Conservation (phyloP, 257 asterid genomes). For the Solanum infundibuliforme region DNA sequence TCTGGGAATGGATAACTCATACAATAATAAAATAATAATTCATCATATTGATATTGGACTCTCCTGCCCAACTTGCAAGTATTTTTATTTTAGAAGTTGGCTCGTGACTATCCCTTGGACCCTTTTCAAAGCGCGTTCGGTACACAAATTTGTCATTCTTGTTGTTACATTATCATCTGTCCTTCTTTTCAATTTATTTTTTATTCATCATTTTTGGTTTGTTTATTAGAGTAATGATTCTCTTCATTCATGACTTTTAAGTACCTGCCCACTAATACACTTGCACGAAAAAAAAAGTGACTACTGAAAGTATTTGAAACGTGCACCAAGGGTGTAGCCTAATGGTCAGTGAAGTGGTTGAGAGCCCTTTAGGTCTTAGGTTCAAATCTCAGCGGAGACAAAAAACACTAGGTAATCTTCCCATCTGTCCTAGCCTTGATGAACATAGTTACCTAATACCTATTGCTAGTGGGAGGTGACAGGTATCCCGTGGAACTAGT, state of each 20-base stretch:
- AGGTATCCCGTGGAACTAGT: neutral
- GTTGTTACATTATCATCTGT: neutral
- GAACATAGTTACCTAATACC: rapidly evolving
- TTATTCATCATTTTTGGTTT: neutral
- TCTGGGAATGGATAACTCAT: neutral
- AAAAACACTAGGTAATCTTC: neutral
- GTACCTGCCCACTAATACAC: neutral
- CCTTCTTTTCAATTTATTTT: neutral
- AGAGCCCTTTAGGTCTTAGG: neutral
- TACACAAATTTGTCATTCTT: neutral
- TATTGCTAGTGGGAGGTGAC: neutral
- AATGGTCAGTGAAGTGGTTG: neutral
- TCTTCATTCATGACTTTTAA: neutral
- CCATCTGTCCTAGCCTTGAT: rapidly evolving
- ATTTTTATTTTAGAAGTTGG: neutral
- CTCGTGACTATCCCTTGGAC: neutral
- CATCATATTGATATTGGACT: neutral
- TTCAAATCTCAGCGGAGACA: no score
- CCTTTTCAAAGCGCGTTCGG: neutral
- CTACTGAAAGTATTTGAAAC: neutral
- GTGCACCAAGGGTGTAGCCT: neutral
- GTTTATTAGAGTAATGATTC: neutral
- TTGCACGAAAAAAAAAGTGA: neutral
- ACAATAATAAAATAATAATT: neutral
- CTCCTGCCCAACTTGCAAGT: slow-evolving; percentile 1